A percentile compares a stretch with the other conserved stretches of the same genome.
phyloP scores from a whole-genome alignment of 2,329 filamentous ascomycete genomes.

The Penicillium frequentans region DNA sequence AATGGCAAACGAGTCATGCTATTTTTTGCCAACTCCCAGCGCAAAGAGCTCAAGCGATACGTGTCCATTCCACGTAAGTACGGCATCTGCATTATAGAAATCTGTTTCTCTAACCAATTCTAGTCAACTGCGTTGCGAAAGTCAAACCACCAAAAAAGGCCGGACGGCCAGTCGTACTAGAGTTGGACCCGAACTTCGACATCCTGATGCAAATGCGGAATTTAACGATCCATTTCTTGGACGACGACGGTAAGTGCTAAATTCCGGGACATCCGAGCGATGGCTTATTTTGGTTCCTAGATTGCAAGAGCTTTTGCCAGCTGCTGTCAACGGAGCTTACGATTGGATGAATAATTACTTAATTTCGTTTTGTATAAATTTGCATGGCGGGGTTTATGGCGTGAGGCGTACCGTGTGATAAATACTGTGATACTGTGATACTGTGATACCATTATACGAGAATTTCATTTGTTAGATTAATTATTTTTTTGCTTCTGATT shows the following conservation, averaged over 20 bases:
- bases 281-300: conserved; percentile 22
- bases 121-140: conserved; percentile 41
- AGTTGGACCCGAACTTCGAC: conserved; percentile 43
- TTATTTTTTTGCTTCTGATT: not conserved
- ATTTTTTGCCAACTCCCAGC: conserved; percentile 45
- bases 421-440: conserved; percentile 13
- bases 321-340: conserved; percentile 27
- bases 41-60: conserved; percentile 42
- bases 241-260: conserved; percentile 35
- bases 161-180: conserved; percentile 37
- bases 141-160: conserved; percentile 41
- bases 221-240: conserved; percentile 40
- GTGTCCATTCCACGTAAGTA: conserved; percentile 39
- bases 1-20: conserved; percentile 39
- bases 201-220: conserved; percentile 41
- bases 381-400: conserved; percentile 21
- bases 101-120: not conserved
- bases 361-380: conserved; percentile 5
- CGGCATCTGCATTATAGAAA: not conserved
- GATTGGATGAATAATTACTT: conserved; percentile 21
- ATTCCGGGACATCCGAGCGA: not conserved
- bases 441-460: conserved; percentile 5
- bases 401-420: conserved; percentile 1
- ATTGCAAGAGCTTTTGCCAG: conserved; percentile 32
- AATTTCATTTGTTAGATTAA: not conserved